phyloP scores from a whole-genome alignment of 805 yeast genomes.

The Isabelozyma pseudorhagii region DNA sequence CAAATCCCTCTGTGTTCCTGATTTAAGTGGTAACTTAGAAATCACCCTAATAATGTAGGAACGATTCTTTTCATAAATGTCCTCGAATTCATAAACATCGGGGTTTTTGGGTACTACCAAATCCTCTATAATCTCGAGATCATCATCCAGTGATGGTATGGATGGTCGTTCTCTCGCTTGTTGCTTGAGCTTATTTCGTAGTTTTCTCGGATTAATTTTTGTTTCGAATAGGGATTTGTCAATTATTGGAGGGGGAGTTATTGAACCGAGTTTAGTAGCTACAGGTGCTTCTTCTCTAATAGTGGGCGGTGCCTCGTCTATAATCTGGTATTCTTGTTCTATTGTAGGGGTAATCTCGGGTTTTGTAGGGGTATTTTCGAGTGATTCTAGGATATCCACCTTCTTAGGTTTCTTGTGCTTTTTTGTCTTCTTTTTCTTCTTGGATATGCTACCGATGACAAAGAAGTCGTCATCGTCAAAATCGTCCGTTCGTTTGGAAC shows the following conservation, averaged over 20 bases:
- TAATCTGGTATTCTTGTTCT: not conserved
- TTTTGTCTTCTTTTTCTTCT: slow-evolving; percentile 11
- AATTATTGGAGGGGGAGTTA: slow-evolving; percentile 9
- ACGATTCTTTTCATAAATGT: slow-evolving; percentile 23
- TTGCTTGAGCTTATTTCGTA: not conserved
- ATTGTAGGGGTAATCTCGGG: not conserved
- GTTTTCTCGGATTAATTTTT: not conserved
- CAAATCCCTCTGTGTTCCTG: slow-evolving; percentile 7
- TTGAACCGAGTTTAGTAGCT: not conserved
- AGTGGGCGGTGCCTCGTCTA: not conserved
- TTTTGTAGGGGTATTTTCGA: not conserved
- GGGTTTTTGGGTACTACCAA: not conserved
- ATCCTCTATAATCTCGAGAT: not conserved
- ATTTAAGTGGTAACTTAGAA: slow-evolving; percentile 21
- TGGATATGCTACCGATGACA: slow-evolving; percentile 12
- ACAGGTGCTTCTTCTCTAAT: not conserved
- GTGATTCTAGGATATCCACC: not conserved
- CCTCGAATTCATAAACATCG: slow-evolving; percentile 17
- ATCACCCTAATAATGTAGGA: slow-evolving; percentile 25
- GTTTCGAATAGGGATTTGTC: not conserved
- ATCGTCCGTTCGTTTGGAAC: not conserved
- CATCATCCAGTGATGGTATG: not conserved
- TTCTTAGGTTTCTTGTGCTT: slow-evolving; percentile 5
- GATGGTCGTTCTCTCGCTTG: not conserved
- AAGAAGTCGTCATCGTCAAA: slow-evolving; percentile 33